Percentiles rank a stretch among this genome's conserved stretches.
phyloP scores from a whole-genome alignment of 495 filamentous ascomycete species.

The Penicillium desertorum region DNA sequence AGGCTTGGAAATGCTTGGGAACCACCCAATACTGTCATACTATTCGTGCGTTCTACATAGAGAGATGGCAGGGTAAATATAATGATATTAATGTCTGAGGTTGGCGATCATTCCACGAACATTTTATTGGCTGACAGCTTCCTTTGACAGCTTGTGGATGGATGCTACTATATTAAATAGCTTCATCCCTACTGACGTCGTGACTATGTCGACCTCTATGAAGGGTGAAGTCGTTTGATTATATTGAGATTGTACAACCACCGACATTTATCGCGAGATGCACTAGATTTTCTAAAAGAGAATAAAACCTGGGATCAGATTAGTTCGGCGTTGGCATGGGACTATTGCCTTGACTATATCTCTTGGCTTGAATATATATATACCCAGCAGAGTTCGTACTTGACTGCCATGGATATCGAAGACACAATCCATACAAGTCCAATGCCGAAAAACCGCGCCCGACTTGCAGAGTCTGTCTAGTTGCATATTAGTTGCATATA shows the following conservation, averaged over 20 bases:
- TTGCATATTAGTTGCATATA: no score
- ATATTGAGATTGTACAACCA: not conserved
- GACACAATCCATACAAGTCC: no score
- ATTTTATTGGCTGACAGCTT: not conserved
- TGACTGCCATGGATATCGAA: no score
- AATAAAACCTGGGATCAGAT: no score
- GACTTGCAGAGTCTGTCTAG: no score
- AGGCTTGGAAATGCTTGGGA: conserved; percentile 8
- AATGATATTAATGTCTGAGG: not conserved
- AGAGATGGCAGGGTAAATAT: not conserved
- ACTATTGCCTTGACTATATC: no score
- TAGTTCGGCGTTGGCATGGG: no score
- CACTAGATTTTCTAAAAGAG: no score
- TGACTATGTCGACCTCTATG: not conserved
- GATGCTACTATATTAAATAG: not conserved
- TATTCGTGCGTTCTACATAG: not conserved
- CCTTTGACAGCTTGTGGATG: not conserved
- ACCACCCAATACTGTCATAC: not conserved
- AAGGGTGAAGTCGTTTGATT: not conserved
- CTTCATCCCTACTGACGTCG: not conserved
- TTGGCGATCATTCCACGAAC: not conserved
- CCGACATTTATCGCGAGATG: no score
- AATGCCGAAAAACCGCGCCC: no score
- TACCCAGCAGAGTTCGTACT: no score
- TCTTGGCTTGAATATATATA: no score